Base-by-base conservation (phyloP, 306 rosid species). In the Ziziphus jujuba region DNA sequence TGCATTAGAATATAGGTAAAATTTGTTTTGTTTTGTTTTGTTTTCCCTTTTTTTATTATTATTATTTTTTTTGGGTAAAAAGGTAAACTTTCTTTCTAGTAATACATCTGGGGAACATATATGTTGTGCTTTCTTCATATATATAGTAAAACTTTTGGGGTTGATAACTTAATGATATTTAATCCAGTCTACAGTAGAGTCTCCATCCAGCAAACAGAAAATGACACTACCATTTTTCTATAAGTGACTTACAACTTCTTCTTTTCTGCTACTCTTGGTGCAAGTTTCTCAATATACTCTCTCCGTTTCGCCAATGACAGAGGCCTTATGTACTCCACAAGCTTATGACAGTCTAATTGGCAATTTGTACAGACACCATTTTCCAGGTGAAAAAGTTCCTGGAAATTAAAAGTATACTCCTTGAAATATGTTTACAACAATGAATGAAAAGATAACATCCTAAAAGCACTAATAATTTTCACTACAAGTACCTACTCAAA, bases 371-470 rank as follows among this genome's bases (percentile, higher is more conserved):
- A 92, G 60, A 92, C 79, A 34, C 98, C 97, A 24, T 75, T 87
- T 77, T 92, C 98, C 59, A 92, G 82, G 83, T 80, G 87, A 66
- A 92, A 92, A 74, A 92, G 97, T 67, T 90, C 98, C 97, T 89
- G 91, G 59, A 63, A 44, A 75, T 77, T 38, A 45, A 72, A 67
- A 64, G 44, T 36, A 31, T 24, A 49, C 71, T 36, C 69, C 28
- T 21, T 8, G 5, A 17, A 66, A 21, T 33, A 51, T 16, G 35
- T 5, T 36, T 6, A 11, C 16, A 19, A 44, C 15, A 22, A 43
- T 51, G 20, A 58, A 75, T 43, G 17, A 40, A 53, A n/a, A 49
- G 34, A 55, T 33, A 44, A 55, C 48, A 74, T 40, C 70, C 49
- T 25, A 66, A 67, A 23, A 31, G 53, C 12, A 56, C 56, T 9